These are phyloP conservation scores for Aspergillus bertholletiae DNA, from an alignment of 495 filamentous ascomycete species.

Conservation along the genomic window DNA sequence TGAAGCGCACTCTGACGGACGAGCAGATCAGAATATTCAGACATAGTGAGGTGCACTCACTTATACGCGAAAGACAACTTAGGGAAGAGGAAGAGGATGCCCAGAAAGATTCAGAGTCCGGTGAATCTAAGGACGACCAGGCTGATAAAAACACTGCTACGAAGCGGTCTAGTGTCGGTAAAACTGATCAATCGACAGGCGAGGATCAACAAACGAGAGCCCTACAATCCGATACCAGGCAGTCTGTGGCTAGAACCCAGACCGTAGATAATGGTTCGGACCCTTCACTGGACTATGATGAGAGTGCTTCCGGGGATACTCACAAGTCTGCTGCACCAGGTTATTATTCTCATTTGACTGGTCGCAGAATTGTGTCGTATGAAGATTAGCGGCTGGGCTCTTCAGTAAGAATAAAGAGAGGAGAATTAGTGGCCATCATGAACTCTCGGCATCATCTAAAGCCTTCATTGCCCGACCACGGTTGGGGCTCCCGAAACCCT, in stretches of 20 bases:
- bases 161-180: not conserved
- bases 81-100: slow-evolving; percentile 29
- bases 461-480: not conserved
- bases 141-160: not conserved
- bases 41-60: slow-evolving; percentile 77
- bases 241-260: not conserved
- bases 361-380: slow-evolving; percentile 38
- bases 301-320: not conserved
- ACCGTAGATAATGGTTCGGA: not conserved
- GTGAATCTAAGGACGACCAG: not conserved
- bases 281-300: slow-evolving; percentile 13
- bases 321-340: not conserved
- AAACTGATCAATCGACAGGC: not conserved
- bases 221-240: not conserved
- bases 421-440: not conserved
- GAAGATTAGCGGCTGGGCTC: slow-evolving; percentile 26
- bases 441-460: not conserved
- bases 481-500: not conserved
- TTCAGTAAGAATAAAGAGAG: not conserved
- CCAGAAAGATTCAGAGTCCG: no score
- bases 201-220: not conserved
- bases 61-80: slow-evolving; percentile 54
- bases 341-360: slow-evolving; percentile 9
- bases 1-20: slow-evolving; percentile 88
- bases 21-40: slow-evolving; percentile 88